Percentiles rank a stretch among this genome's conserved stretches.
phyloP scores from a whole-genome alignment of 352 stramenopile genomes.

The Blastocystis sp. region DNA sequence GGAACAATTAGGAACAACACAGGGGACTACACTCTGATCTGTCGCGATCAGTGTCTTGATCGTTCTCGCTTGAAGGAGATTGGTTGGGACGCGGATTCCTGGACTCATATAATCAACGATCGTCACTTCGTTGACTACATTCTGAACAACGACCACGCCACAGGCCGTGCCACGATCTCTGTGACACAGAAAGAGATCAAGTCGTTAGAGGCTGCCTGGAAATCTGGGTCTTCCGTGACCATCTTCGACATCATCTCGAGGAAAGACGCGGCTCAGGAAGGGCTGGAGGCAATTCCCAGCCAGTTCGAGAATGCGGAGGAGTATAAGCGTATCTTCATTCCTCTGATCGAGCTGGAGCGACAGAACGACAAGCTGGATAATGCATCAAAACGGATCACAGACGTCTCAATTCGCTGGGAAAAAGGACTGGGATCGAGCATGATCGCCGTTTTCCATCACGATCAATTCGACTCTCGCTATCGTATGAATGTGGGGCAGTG shows the following conservation, averaged over 20 bases:
- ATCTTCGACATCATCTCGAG: conserved; percentile 88
- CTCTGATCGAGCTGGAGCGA: conserved; percentile 96
- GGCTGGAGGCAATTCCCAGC: conserved; percentile 81
- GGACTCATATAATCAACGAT: conserved; percentile 94
- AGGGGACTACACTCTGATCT: conserved; percentile 86
- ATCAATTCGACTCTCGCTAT: conserved; percentile 64
- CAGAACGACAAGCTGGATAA: conserved; percentile 58
- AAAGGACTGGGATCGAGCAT: conserved; percentile 70
- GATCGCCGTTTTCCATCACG: conserved; percentile 37
- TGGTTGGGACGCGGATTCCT: conserved; percentile 96
- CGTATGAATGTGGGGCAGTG: conserved; percentile 76
- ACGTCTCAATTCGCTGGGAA: conserved; percentile 70
- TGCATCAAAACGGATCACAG: conserved; percentile 69
- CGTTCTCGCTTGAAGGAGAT: conserved; percentile 94
- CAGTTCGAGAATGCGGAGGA: conserved; percentile 90
- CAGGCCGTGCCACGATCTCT: conserved; percentile 79
- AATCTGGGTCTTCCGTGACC: conserved; percentile 86
- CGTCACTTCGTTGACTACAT: conserved; percentile 91
- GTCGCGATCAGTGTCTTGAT: conserved; percentile 93
- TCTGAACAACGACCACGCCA: conserved; percentile 80
- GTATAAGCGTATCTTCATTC: conserved; percentile 98
- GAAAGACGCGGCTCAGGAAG: conserved; percentile 72
- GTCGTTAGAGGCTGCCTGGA: conserved; percentile 87
- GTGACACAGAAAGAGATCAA: conserved; percentile 83
- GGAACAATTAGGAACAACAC: conserved; percentile 92